Evolutionary conservation across 345 rosid genomes (phyloP).

Genomic region (Eucalyptus tenuipes): DNA sequence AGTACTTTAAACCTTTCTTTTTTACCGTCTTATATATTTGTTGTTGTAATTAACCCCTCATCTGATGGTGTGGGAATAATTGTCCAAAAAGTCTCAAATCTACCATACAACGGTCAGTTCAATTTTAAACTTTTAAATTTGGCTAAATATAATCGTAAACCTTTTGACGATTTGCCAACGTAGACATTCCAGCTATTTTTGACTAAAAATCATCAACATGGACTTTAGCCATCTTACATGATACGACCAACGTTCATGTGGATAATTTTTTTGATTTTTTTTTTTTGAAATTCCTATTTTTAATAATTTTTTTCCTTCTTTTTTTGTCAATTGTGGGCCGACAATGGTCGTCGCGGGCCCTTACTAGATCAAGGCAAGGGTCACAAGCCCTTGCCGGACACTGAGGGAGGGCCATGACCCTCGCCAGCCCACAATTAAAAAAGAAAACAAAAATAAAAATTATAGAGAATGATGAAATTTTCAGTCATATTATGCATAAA

Average conservation of each 20-base stretch:
- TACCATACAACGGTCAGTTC: neutral
- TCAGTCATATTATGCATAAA: neutral
- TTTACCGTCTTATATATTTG: neutral
- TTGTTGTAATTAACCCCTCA: neutral
- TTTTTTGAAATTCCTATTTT: neutral
- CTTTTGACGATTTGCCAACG: neutral
- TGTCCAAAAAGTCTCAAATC: neutral
- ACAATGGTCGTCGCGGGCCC: accelerated
- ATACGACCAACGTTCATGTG: accelerated
- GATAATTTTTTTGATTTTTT: neutral
- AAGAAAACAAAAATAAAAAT: neutral
- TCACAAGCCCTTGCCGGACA: neutral
- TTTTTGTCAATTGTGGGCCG: neutral
- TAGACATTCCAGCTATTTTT: neutral
- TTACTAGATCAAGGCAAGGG: neutral
- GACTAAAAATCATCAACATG: neutral
- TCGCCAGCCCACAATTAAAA: neutral
- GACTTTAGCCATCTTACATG: neutral
- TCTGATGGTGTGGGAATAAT: neutral
- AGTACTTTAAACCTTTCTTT: neutral
- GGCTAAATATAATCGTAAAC: neutral
- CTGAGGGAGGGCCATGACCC: neutral
- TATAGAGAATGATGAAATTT: neutral
- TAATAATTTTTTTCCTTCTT: neutral
- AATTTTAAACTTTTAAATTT: neutral